Base-by-base conservation (phyloP, 2,329 filamentous ascomycete species). In the Aspergillus arachidicola region DNA sequence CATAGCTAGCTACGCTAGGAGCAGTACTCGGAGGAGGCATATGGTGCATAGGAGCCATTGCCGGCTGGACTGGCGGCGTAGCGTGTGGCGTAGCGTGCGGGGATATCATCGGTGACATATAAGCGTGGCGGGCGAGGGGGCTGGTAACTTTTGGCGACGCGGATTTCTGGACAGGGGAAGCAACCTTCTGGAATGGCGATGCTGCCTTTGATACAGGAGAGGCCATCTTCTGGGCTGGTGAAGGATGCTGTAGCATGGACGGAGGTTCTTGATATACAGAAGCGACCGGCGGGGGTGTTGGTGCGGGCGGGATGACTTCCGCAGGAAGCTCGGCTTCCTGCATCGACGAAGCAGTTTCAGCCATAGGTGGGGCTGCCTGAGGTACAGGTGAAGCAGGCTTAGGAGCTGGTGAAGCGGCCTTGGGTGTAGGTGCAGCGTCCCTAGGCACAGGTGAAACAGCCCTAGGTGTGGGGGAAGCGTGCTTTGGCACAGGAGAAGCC, bases 91-190 rank as follows among this genome's bases (percentile, higher is more conserved):
- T 70, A 50, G 72, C 72, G 41, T 73, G 71, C 12, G 73, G 71
- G 30, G 76, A 78, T 68, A 78, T 75, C 63, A 69, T 67, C 26
- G 77, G 74, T 50, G 77, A 76, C 51, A 72, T 72, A 67, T 80
- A 78, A n/a, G 72, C 69, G 6, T 48, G 32, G 59, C 73, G 73
- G 54, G 76, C 72, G 54, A 77, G 72, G 26, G 78, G 78, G 56
- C 73, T 78, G 71, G 72, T 72, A 58, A 74, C 66, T 68, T 76
- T 76, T 53, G 74, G 73, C 12, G 73, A 75, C 23, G 69, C 67
- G 45, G 67, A 59, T 48, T 72, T 71, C n/a, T 63, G 66, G 28
- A 68, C 62, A 23, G 71, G 71, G 12, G 71, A 71, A 1, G 62
- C 58, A 23, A 63, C 28, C 50, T 60, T 69, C 36, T 69, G 65